Evolutionary conservation across 73 alveolate species (phyloP), one percentile per base, ranked within the genome.

Genomic region (Blepharisma stoltei): DNA sequence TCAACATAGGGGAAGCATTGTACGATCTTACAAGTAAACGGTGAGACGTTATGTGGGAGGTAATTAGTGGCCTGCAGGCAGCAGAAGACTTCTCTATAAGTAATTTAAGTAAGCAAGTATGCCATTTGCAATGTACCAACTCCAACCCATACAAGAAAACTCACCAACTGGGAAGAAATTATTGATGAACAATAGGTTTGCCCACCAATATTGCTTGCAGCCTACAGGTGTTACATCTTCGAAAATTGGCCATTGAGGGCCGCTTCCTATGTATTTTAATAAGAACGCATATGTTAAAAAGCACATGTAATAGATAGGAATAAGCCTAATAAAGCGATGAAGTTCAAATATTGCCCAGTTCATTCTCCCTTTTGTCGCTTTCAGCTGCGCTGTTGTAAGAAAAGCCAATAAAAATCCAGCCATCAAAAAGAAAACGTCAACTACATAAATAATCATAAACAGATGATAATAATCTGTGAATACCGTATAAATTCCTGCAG

Each of bases 281-380:
- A 11, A 50, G 4, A 50, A 50, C 2, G 21, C 27, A 11, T 14
- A 14, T 11, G 21, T 14, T 14, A 50, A 50, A 50, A 11, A 50
- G 21, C n/a, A 11, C n/a, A 50, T 11, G 65, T 50, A 50, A 50
- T 50, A 50, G 21, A 50, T 18, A 14, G 65, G 73, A 38, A 14
- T 18, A 60, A 60, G n/a, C 49, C 73, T n/a, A 4, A 60, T 60
- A 60, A 60, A 38, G 14, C 46, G 14, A 20, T 25, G 49, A 60
- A 60, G 18, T 18, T 8, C 73, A 25, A 18, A 60, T 25, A 20
- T 60, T 14, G 18, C 73, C 73, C 73, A 60, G 46, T 25, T 60
- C 49, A 60, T 20, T n/a, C 23, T 60, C 46, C 49, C 38, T 20
- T 14, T n/a, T 9, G 18, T 60, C 5, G 14, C 23, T 60, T 20